These are phyloP conservation scores for Beauveria brongniartii DNA, from an alignment of 2,329 filamentous ascomycete species.

Conservation along the genomic window DNA sequence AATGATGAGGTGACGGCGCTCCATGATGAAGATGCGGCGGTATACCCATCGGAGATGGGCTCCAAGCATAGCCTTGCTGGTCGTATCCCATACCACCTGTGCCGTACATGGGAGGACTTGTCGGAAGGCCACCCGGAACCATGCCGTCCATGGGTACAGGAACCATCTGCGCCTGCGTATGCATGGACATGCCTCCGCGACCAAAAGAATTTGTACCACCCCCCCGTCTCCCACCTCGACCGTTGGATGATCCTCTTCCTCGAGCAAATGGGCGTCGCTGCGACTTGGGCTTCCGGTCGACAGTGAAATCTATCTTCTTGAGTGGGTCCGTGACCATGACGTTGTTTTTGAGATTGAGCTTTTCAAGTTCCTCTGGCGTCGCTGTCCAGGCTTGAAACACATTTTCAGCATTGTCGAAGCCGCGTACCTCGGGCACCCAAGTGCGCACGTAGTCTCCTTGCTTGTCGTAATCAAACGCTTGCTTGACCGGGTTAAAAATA, in stretches of 20 bases:
- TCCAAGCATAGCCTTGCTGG: conserved; percentile 1
- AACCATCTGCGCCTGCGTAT: not conserved
- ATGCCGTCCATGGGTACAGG: not conserved
- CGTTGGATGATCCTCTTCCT: conserved; percentile 16
- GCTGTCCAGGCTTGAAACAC: conserved; percentile 67
- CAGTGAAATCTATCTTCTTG: conserved; percentile 54
- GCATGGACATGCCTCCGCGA: conserved; percentile 6
- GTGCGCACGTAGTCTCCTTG: conserved; percentile 61
- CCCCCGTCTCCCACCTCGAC: conserved; percentile 12
- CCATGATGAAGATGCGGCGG: not conserved
- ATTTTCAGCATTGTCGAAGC: conserved; percentile 44
- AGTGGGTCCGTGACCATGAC: conserved; percentile 61
- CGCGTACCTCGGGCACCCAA: conserved; percentile 62
- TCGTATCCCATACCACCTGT: conserved; percentile 1
- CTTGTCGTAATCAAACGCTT: conserved; percentile 68
- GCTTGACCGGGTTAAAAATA: conserved; percentile 78
- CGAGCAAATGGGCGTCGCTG: conserved; percentile 18
- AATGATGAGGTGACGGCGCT: not conserved
- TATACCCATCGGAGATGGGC: not conserved
- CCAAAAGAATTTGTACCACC: conserved; percentile 12
- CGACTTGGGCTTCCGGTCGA: conserved; percentile 39
- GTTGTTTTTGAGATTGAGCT: conserved; percentile 46
- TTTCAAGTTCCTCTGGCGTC: conserved; percentile 46
- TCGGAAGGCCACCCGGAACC: not conserved
- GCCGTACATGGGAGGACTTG: conserved; percentile 5